Evolutionary conservation across 805 yeast genomes (phyloP).

Genomic region (Nakazawaea siamensis): DNA sequence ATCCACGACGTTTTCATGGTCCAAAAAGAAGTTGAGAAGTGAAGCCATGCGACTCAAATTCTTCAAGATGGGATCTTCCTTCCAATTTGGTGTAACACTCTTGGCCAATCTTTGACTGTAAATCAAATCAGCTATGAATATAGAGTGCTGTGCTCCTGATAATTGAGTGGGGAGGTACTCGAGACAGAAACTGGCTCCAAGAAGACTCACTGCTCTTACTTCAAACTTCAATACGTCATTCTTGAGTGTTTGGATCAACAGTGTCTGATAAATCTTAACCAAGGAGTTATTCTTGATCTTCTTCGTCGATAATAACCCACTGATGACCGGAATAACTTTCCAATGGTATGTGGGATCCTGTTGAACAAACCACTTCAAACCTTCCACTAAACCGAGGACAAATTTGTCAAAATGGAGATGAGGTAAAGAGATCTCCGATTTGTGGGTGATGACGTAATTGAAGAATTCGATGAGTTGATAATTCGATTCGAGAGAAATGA

Average conservation of each 20-base stretch:
- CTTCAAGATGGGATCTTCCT: slow-evolving; percentile 31
- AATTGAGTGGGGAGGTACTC: not conserved
- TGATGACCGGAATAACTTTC: slow-evolving; percentile 38
- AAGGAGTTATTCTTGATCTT: too few relatives aligned
- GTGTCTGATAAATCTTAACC: not conserved
- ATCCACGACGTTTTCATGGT: slow-evolving; percentile 13
- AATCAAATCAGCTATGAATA: slow-evolving; percentile 4
- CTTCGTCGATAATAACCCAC: slow-evolving; percentile 36
- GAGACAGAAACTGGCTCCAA: slow-evolving; percentile 3
- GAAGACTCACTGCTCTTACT: not conserved
- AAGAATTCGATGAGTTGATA: slow-evolving; percentile 40
- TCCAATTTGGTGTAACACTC: not conserved
- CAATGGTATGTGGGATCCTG: slow-evolving; percentile 24
- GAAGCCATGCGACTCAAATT: slow-evolving; percentile 42
- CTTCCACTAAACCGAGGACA: slow-evolving; percentile 29
- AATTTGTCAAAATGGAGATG: slow-evolving; percentile 35
- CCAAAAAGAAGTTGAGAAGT: slow-evolving; percentile 27
- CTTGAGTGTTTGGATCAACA: slow-evolving; percentile 5
- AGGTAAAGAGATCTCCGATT: slow-evolving; percentile 39
- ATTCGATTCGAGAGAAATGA: slow-evolving; percentile 21
- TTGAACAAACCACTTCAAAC: slow-evolving; percentile 22
- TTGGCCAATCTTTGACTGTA: not conserved
- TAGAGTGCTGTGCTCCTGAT: not conserved
- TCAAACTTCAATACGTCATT: slow-evolving; percentile 5
- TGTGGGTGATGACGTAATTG: slow-evolving; percentile 35